Base-by-base conservation (phyloP, 2,329 filamentous ascomycete species). In the Achaetomium macrosporum region DNA sequence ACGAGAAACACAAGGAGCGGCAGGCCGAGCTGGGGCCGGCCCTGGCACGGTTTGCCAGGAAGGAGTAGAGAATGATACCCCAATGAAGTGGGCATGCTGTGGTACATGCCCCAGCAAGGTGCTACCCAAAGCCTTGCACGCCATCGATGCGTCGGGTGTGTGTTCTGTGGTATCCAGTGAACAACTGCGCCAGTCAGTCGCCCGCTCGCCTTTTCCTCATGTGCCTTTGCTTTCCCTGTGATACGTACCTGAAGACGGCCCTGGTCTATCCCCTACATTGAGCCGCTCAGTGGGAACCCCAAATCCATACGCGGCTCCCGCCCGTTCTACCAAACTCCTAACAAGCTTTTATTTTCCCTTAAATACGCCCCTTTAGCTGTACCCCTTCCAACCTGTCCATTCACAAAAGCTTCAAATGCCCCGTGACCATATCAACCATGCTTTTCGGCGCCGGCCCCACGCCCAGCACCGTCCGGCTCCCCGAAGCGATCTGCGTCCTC, bases 401-500 rank as follows among this genome's bases (percentile, higher is more conserved):
- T 76, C 75, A 96, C 64, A 96, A 70, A 65, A 96, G 70, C 78
- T 93, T 96, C 71, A 96, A 73, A 55, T 84, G 77, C 1, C 90
- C 89, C 5, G 91, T 96, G 57, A 99, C 83, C 69, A 85, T 74
- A 68, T 99, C 90, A 46, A 99, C 84, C 52, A 91, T 74, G 63
- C 88, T 91, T 76, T 87, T 91, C 0, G 92, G 92, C 25, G 86
- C 92, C 2, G 84, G 84, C 0, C 84, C 84, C 49, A 92, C 83
- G 1, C 93, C 93, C 47, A 99, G 74, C 40, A 99, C 93, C 0
- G 93, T 99, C 68, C 89, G 80, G 69, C 90, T 96, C 16, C 93
- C 92, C 41, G 87, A 84, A 48, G 90, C 91, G 69, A 99, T 97
- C 79, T 99, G 93, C 42, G 93, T 99, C 57, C 93, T 82, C 13